Evolutionary conservation across 495 filamentous ascomycete species (phyloP).

Genomic region (Penicillium soppii): DNA sequence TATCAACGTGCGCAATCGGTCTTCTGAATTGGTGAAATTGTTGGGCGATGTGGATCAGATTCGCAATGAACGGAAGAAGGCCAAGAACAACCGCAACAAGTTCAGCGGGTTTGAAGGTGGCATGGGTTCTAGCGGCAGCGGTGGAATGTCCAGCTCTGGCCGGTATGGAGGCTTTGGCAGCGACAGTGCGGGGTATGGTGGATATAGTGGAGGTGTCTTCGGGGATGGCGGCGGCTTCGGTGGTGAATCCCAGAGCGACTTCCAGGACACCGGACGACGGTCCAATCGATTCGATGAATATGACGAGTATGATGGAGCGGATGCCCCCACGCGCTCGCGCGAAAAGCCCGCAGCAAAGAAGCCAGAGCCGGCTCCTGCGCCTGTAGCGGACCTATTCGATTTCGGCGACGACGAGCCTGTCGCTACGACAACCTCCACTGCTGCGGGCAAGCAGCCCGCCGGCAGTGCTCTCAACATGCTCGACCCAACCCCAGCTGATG

Average conservation of each 20-base stretch:
- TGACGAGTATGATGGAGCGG: slow-evolving; percentile 89
- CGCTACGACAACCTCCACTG: slow-evolving; percentile 44
- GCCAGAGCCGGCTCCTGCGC: slow-evolving; percentile 55
- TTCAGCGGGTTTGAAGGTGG: slow-evolving; percentile 93
- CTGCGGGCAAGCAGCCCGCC: slow-evolving; percentile 48
- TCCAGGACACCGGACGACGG: slow-evolving; percentile 61
- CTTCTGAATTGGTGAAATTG: slow-evolving; percentile 92
- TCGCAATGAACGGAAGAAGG: slow-evolving; percentile 91
- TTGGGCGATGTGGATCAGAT: slow-evolving; percentile 93
- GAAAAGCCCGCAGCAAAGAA: slow-evolving; percentile 63
- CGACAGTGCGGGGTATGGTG: slow-evolving; percentile 69
- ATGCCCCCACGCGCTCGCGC: slow-evolving; percentile 48
- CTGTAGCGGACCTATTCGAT: slow-evolving; percentile 70
- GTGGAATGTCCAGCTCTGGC: slow-evolving; percentile 56
- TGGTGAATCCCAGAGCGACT: slow-evolving; percentile 47
- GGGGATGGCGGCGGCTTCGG: slow-evolving; percentile 59
- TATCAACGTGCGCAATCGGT: slow-evolving; percentile 93
- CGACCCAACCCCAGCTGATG: slow-evolving; percentile 55
- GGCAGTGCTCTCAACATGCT: slow-evolving; percentile 57
- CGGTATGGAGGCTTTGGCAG: slow-evolving; percentile 91
- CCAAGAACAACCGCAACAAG: slow-evolving; percentile 83
- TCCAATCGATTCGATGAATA: slow-evolving; percentile 92
- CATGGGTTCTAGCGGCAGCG: slow-evolving; percentile 53
- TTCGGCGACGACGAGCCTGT: slow-evolving; percentile 73
- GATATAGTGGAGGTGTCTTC: slow-evolving; percentile 83